phyloP scores from a whole-genome alignment of 2,329 filamentous ascomycete genomes.

The Colletotrichum karsti region DNA sequence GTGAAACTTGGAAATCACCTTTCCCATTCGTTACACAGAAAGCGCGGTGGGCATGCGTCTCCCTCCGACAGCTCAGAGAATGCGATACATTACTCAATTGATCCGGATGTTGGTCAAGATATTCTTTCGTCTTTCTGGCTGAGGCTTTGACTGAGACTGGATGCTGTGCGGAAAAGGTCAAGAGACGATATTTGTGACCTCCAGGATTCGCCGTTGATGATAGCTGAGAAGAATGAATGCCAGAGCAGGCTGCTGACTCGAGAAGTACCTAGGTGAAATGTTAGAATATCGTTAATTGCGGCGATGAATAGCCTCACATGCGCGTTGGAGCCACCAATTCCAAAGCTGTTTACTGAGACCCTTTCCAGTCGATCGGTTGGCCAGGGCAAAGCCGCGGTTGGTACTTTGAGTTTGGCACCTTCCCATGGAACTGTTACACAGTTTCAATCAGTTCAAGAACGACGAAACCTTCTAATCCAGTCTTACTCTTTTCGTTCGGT shows the following conservation, averaged over 20 bases:
- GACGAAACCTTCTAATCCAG: too few relatives aligned
- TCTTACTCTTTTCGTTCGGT: conserved; percentile 36
- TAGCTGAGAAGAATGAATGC: not conserved
- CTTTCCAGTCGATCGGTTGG: conserved; percentile 34
- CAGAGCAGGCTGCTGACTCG: conserved; percentile 14
- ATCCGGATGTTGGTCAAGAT: conserved; percentile 9
- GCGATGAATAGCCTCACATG: conserved; percentile 35
- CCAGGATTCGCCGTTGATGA: not conserved
- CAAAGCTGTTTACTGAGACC: conserved; percentile 42
- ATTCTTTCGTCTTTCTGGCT: not conserved
- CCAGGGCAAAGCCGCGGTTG: conserved; percentile 39
- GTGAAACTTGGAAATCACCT: conserved; percentile 17
- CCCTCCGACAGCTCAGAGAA: conserved; percentile 29
- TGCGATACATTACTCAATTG: conserved; percentile 28
- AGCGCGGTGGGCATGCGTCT: conserved; percentile 26
- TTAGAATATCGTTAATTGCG: too few relatives aligned
- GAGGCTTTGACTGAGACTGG: not conserved
- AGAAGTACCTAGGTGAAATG: not conserved
- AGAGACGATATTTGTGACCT: not conserved
- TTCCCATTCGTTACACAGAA: conserved; percentile 22
- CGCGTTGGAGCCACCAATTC: conserved; percentile 45
- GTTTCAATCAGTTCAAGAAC: not conserved
- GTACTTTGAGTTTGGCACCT: conserved; percentile 38
- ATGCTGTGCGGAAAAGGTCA: conserved; percentile 8
- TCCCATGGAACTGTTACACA: conserved; percentile 27